Evolutionary conservation across 208 protist genomes (phyloP).

Genomic region (Trypanosoma conorhini): DNA sequence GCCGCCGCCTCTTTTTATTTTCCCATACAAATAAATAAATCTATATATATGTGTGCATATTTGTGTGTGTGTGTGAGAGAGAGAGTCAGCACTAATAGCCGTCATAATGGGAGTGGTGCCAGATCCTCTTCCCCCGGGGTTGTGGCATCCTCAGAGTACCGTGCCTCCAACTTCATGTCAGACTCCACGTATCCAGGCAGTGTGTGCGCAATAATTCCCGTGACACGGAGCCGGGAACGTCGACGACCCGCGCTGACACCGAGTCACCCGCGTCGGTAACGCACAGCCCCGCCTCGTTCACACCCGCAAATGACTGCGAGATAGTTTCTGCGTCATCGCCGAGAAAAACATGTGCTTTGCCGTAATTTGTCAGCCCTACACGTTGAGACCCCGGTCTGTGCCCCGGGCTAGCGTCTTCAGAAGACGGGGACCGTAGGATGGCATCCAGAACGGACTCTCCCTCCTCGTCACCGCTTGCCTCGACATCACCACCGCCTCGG

Average conservation of each 20-base stretch:
- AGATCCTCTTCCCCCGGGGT: conserved; percentile 5
- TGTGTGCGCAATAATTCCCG: conserved; percentile 21
- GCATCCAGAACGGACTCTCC: background rate
- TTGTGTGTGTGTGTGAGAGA: too few relatives aligned
- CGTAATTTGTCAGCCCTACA: conserved; percentile 2
- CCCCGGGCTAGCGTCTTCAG: background rate
- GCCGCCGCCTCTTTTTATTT: background rate
- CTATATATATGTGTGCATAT: too few relatives aligned
- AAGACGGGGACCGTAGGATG: background rate
- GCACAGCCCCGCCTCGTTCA: conserved; percentile 2
- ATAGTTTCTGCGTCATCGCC: conserved; percentile 14
- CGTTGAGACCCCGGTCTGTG: background rate
- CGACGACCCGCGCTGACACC: conserved; percentile 2
- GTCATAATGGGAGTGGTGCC: conserved; percentile 1
- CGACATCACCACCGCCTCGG: background rate
- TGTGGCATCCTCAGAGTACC: background rate
- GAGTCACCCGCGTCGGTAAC: background rate
- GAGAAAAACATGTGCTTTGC: conserved; percentile 12
- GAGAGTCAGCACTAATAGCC: background rate
- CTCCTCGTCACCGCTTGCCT: background rate
- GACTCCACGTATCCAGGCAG: conserved; percentile 10
- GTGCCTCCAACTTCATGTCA: conserved; percentile 9
- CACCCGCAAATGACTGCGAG: conserved; percentile 11
- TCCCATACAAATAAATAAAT: too few relatives aligned
- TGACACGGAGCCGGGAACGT: conserved; percentile 11